These are phyloP conservation scores for Evernia prunastri DNA, from an alignment of 495 filamentous ascomycete species.

Conservation along the genomic window DNA sequence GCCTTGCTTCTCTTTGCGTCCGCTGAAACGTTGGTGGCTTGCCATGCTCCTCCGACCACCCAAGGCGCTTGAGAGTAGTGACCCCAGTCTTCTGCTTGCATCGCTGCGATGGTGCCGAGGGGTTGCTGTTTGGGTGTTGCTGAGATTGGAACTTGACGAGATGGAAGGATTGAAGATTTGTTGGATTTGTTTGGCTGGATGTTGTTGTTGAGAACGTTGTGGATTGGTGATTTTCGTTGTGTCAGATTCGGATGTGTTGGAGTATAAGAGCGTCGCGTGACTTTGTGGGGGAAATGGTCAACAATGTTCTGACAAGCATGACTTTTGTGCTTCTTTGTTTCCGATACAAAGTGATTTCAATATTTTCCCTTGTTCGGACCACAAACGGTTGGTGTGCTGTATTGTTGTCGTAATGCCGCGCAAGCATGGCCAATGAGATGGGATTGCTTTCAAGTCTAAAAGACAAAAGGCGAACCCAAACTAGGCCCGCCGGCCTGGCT, in stretches of 20 bases:
- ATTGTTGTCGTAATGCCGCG: background rate
- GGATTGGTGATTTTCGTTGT: background rate
- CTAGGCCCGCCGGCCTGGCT: too few species aligned
- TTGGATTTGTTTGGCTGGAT: background rate
- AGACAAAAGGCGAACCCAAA: too few species aligned
- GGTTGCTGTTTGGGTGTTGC: background rate
- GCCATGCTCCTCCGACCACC: background rate
- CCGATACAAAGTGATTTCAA: background rate
- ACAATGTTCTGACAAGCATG: background rate
- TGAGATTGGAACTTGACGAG: background rate
- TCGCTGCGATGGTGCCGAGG: background rate
- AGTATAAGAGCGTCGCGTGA: background rate
- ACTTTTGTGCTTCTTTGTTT: background rate
- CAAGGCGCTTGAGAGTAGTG: background rate
- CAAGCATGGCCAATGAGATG: too few species aligned
- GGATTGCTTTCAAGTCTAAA: too few species aligned
- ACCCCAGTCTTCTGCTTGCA: conserved; percentile 3
- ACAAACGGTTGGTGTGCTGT: background rate
- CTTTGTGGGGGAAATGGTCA: background rate
- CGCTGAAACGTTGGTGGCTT: background rate
- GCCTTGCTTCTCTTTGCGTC: background rate
- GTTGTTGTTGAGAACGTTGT: background rate
- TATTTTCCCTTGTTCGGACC: background rate
- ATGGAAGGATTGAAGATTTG: background rate
- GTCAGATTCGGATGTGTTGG: background rate